Evolutionary conservation across 2,329 filamentous ascomycete genomes (phyloP), one percentile per base, ranked within the genome.

Genomic region (Paramyrothecium sp.): DNA sequence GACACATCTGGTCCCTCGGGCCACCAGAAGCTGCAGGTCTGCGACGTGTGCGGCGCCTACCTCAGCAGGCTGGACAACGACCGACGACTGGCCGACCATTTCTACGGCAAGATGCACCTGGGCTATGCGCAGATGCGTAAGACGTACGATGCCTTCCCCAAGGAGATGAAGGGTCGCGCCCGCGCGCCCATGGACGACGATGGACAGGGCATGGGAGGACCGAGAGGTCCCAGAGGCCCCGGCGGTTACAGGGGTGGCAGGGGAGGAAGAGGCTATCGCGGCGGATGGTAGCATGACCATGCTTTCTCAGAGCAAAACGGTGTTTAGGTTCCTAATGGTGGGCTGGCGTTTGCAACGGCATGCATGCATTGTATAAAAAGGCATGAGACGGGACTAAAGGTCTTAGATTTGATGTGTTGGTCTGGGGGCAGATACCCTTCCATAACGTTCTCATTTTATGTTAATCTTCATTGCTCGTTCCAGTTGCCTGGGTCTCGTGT

Each of bases 51-150:
- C 73, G 95, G 95, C 61, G 95, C 95, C 7, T 99, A 98, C 72
- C 83, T 99, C 41, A 92, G 88, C 61, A 81, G 95, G 21, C 83
- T 99, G 33, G 95, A 99, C 71, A 99, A 99, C 70, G 95, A 99
- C 73, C 85, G 95, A 38, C 84, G 95, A 30, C 74, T 99, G 69
- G 95, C 95, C 20, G 95, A 99, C 71, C 95, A 99, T 73, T 99
- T 99, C 72, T 98, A 97, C 74, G 95, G 95, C 21, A 99, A 99
- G 81, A 99, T 99, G 95, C 95, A 99, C 71, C 78, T 99, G 57
- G 95, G 95, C 0, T 99, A 98, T 72, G 95, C 95, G 17, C 91
- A 97, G 76, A 99, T 99, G 95, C 87, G 95, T 66, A 96, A 95
- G 81, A 95, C 92, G 3, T 92, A 86, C 68, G 92, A 97, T 56